Evolutionary conservation across 179 eudicot species (phyloP), one percentile per base, ranked within the genome.

Genomic region (Beta corolliflora): DNA sequence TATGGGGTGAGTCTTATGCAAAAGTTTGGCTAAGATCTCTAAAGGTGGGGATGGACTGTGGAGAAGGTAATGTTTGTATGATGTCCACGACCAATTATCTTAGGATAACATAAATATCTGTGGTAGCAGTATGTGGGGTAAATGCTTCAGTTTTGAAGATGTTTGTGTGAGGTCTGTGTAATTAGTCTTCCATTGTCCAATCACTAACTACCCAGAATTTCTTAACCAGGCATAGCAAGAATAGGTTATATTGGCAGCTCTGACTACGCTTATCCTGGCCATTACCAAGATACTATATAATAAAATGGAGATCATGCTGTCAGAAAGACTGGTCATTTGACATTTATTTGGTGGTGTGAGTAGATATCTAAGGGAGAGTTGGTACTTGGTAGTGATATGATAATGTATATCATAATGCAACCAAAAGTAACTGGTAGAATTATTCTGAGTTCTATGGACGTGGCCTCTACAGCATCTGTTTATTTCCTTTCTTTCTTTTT

Each of bases 331-430:
- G 52, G 77, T 12, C 4, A 9, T 36, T 48, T 71, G 75, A 71
- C 75, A 71, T 71, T 52, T 54, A 52, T 9, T 61, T n/a, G 67
- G 54, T 60, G 68, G 79, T 5, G 41, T 31, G 19, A 76, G 69
- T 76, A 60, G 68, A 50, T 70, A 48, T 71, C 18, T 54, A 16
- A 46, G 36, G 19, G 8, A 60, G n/a, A 45, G 53, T 19, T 76
- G 31, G 6, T 76, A 45, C 31, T 19, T 76, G 31, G 6, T 76
- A 23, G 69, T 36, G 79, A 76, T 41, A 41, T 44, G 29, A 1
- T 53, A 16, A 36, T 75, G 65, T 29, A 75, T 75, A 7, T 75
- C 61, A 54, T 75, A 18, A 56, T 75, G 77, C 65, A 56, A 31
- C 64, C 14, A 18, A 48, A 56, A 56, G 52, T 75, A 36, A 64